Evolutionary conservation across 108 stramenopile species (phyloP).

Genomic region (Stephanodiscus minutulus): DNA sequence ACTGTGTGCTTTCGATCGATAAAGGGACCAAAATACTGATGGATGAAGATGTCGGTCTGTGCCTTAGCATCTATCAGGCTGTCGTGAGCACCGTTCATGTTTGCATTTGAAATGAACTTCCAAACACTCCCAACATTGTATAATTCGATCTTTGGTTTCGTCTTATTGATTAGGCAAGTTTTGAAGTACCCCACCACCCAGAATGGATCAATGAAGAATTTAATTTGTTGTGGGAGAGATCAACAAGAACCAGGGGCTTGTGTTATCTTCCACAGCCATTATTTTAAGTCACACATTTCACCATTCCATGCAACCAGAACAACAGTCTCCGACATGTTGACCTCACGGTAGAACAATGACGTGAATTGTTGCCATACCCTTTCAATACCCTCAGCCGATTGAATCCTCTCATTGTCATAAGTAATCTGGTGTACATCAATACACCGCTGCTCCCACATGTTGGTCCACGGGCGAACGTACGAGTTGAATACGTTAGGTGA

Average conservation of each 20-base stretch:
- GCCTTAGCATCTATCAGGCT: constrained; percentile 11
- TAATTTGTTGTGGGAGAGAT: constrained; percentile 3
- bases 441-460: too few species aligned
- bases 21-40: constrained; percentile 7
- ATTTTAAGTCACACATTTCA: constrained; percentile 17
- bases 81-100: constrained; percentile 23
- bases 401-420: too few species aligned
- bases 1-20: constrained; percentile 8
- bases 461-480: too few species aligned
- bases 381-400: too few species aligned
- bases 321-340: background rate
- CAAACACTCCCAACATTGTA: background rate
- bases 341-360: too few species aligned
- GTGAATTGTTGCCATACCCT: too few species aligned
- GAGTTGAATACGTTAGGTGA: too few species aligned
- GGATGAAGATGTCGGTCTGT: constrained; percentile 10
- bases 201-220: constrained; percentile 21
- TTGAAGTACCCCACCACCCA: constrained; percentile 5
- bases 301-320: constrained; percentile 19
- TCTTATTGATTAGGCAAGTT: constrained; percentile 4
- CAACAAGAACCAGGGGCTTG: constrained; percentile 7
- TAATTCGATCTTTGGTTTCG: constrained; percentile 5
- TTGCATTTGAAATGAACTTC: background rate
- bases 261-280: constrained; percentile 25
- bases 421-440: too few species aligned